Base-by-base conservation (phyloP, 208 protist species). In the Perkinsela sp. region DNA sequence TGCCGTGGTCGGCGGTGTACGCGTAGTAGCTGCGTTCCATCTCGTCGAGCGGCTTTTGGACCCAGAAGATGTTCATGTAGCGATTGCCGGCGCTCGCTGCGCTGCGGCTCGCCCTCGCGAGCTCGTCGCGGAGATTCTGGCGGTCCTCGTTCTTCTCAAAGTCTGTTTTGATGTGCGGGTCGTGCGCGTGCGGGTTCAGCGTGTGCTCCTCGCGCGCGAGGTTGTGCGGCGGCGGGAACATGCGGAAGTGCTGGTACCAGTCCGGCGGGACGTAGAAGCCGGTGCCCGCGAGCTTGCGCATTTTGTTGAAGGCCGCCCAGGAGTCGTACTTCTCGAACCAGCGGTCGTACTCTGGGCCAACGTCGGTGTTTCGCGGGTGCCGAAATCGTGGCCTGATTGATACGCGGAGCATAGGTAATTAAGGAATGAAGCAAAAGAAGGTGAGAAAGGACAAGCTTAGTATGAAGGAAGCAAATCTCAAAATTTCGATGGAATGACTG, bases 31-130 rank as follows among this genome's bases (percentile, higher is more conserved):
- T 75, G 68, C 83, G 82, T 75, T 92, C 83, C 86, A 92, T 89
- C 29, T 78, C 78, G 71, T 92, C 86, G n/a, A 92, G 77, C 29
- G 86, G 86, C 74, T 92, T 92, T 28, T 82, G 82, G 15, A 92
- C 76, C 84, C 86, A 92, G 72, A 89, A 92, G 31, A 92, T 80
- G 75, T 92, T 92, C 79, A 89, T 89, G 68, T 92, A 92, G 48
- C 86, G 83, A 83, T 89, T 92, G 28, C 86, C 86, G 74, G 88
- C 82, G 31, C 82, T 85, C 30, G 86, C 86, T 22, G 89, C 70
- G 0, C 87, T 75, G 48, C 86, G 82, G 74, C 83, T 89, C 71
- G 85, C 86, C 32, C 77, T 75, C 2, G 82, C 81, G 22, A 92
- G 72, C 75, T 88, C 82, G 32, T 88, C 84, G 1, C 86, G 83